These are phyloP conservation scores for Ceratonia siliqua DNA, from an alignment of 306 rosid genomes.

Conservation along the genomic window DNA sequence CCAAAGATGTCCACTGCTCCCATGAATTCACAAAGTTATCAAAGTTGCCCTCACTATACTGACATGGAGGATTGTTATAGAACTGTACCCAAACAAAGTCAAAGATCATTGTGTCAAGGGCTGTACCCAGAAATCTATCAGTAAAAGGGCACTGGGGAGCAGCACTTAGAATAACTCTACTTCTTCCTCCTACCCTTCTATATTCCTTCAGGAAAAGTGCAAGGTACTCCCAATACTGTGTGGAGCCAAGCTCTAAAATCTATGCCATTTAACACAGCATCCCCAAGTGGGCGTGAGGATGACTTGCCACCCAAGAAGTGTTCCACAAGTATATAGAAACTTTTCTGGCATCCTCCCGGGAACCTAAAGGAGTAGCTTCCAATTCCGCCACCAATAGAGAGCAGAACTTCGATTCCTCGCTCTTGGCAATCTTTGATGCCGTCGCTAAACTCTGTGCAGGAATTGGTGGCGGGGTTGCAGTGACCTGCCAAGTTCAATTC, in stretches of 20 bases:
- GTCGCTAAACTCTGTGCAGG: slow-evolving; percentile 46
- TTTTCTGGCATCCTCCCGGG: slow-evolving; percentile 47
- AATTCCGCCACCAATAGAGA: slow-evolving; percentile 67
- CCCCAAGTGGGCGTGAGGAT: slow-evolving; percentile 59
- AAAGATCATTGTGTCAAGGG: slow-evolving; percentile 56
- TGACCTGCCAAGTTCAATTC: too few species aligned
- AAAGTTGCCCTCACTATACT: slow-evolving; percentile 47
- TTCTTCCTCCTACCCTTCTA: slow-evolving; percentile 14
- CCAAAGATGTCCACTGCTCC: slow-evolving; percentile 52
- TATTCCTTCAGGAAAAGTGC: slow-evolving; percentile 48
- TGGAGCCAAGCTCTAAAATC: slow-evolving; percentile 74
- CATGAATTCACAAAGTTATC: slow-evolving; percentile 58
- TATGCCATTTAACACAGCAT: slow-evolving; percentile 69
- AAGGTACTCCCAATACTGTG: slow-evolving; percentile 41
- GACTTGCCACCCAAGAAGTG: slow-evolving; percentile 72
- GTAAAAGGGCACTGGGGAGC: slow-evolving; percentile 87
- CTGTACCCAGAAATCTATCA: slow-evolving; percentile 49
- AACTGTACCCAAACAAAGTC: slow-evolving; percentile 78
- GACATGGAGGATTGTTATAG: slow-evolving; percentile 52
- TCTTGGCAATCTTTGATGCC: slow-evolving; percentile 58
- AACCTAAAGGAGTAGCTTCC: slow-evolving; percentile 62
- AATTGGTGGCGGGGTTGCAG: slow-evolving; percentile 51
- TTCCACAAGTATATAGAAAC: slow-evolving; percentile 57
- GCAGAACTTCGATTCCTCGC: slow-evolving; percentile 59
- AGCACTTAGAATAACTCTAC: slow-evolving; percentile 60